Evolutionary conservation across 139 green algal species (phyloP).

Genomic region (Chlorella ohadii): DNA sequence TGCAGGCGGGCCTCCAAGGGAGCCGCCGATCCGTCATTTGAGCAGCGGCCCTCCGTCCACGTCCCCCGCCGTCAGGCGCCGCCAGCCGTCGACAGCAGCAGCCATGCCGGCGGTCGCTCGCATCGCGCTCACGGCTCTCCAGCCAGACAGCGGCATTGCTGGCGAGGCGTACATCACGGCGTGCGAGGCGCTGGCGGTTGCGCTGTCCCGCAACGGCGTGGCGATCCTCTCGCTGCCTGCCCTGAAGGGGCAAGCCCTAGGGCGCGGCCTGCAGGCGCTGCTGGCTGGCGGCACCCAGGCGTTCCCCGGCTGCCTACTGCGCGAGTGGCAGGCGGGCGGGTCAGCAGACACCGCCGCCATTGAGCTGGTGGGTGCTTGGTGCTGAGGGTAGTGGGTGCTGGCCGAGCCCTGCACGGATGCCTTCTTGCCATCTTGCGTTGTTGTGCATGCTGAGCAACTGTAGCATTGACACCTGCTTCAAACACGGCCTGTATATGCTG

Average conservation of each 20-base stretch:
- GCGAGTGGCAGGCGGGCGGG: conserved; percentile 5
- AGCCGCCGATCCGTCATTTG: too few species aligned
- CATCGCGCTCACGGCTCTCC: neutral
- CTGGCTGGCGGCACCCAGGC: neutral
- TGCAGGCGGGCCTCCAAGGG: too few species aligned
- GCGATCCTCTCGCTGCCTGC: neutral
- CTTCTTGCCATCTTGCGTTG: neutral
- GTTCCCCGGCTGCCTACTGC: conserved; percentile 11
- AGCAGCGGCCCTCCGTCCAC: neutral
- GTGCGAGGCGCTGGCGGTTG: conserved; percentile 3
- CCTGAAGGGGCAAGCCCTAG: neutral
- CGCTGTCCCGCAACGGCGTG: neutral
- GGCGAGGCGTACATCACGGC: neutral
- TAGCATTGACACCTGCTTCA: too few species aligned
- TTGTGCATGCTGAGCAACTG: neutral
- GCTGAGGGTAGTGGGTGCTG: neutral
- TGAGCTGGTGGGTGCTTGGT: conserved; percentile 2
- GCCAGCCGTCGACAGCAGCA: neutral
- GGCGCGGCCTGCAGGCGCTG: neutral
- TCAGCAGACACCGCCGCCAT: neutral
- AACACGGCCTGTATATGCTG: too few species aligned
- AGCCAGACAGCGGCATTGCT: neutral
- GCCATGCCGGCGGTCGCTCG: neutral
- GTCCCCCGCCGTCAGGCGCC: neutral
- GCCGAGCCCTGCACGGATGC: neutral